Evolutionary conservation across 2,329 filamentous ascomycete species (phyloP).

Genomic region (Calonectria pteridis): DNA sequence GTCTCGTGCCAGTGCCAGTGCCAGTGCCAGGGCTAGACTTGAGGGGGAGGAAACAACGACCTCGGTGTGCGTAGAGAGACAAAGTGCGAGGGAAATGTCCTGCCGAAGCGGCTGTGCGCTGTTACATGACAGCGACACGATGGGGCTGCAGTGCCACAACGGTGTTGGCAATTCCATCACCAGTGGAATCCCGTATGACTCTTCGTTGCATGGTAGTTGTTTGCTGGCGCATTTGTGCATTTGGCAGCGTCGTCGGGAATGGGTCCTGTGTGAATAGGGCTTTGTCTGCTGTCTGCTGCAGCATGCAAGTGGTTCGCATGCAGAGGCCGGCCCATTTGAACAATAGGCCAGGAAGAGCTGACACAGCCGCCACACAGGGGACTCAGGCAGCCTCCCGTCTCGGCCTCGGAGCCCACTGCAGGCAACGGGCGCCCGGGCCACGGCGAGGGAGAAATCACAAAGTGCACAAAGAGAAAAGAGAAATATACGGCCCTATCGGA

Average conservation of each 20-base stretch:
- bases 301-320: slow-evolving; percentile 23
- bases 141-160: slow-evolving; percentile 37
- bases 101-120: slow-evolving; percentile 4
- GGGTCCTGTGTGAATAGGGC: slow-evolving; percentile 20
- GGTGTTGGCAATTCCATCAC: slow-evolving; percentile 41
- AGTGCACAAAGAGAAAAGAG: slow-evolving; percentile 8
- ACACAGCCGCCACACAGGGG: slow-evolving; percentile 17
- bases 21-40: slow-evolving; percentile 19
- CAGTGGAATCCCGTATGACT: slow-evolving; percentile 44
- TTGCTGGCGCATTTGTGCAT: slow-evolving; percentile 41
- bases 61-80: slow-evolving; percentile 15
- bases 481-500: slow-evolving; percentile 31
- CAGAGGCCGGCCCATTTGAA: background rate
- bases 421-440: slow-evolving; percentile 12
- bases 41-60: background rate
- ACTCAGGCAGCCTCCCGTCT: slow-evolving; percentile 23
- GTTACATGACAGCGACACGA: slow-evolving; percentile 44
- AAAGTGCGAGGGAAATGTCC: background rate
- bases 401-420: slow-evolving; percentile 16
- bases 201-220: slow-evolving; percentile 38
- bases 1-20: slow-evolving; percentile 27
- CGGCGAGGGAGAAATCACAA: slow-evolving; percentile 2
- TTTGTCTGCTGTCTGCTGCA: slow-evolving; percentile 25
- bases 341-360: background rate
- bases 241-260: slow-evolving; percentile 25